A percentile compares a stretch with the other conserved stretches of the same genome.
phyloP scores from a whole-genome alignment of 2,329 filamentous ascomycete species.

The Proliferodiscus dingleyae region DNA sequence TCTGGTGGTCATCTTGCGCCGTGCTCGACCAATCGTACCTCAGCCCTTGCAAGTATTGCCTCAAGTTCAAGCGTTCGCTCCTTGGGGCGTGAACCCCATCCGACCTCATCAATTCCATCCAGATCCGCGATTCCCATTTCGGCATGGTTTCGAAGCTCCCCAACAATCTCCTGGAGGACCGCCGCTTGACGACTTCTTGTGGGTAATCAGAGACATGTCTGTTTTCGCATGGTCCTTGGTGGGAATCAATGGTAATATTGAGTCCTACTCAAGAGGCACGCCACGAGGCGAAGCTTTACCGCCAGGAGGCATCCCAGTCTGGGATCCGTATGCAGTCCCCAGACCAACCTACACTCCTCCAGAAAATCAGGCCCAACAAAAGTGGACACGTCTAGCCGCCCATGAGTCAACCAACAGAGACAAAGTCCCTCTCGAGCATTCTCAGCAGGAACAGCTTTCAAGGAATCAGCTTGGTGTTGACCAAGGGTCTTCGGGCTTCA shows the following conservation, averaged over 20 bases:
- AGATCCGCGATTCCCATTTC: slow-evolving; percentile 41
- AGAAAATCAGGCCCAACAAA: slow-evolving; percentile 32
- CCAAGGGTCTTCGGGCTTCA: slow-evolving; percentile 5
- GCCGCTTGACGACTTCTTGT: slow-evolving; percentile 62
- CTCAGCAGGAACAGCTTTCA: slow-evolving; percentile 12
- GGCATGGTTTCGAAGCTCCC: slow-evolving; percentile 36
- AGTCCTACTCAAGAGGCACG: slow-evolving; percentile 56
- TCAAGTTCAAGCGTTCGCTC: slow-evolving; percentile 65
- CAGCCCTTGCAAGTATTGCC: slow-evolving; percentile 45
- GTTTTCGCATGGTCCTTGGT: slow-evolving; percentile 83
- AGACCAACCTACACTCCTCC: slow-evolving; percentile 32
- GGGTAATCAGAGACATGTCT: slow-evolving; percentile 75
- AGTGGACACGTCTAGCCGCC: slow-evolving; percentile 16
- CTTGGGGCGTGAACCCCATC: slow-evolving; percentile 69
- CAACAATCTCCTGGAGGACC: slow-evolving; percentile 47
- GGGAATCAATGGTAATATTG: slow-evolving; percentile 73
- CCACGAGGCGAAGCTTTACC: slow-evolving; percentile 62
- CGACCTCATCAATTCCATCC: slow-evolving; percentile 33
- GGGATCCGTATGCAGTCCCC: slow-evolving; percentile 43
- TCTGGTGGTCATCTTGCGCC: slow-evolving; percentile 73
- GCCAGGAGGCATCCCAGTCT: slow-evolving; percentile 53
- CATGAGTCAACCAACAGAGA: slow-evolving; percentile 11
- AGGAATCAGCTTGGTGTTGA: slow-evolving; percentile 6
- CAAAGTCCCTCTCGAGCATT: slow-evolving; percentile 13
- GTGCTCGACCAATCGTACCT: slow-evolving; percentile 66